A percentile compares a stretch with the other conserved stretches of the same genome.
Evolutionary conservation across 805 yeast species (phyloP).

Genomic region (Ogataea paraovalis): DNA sequence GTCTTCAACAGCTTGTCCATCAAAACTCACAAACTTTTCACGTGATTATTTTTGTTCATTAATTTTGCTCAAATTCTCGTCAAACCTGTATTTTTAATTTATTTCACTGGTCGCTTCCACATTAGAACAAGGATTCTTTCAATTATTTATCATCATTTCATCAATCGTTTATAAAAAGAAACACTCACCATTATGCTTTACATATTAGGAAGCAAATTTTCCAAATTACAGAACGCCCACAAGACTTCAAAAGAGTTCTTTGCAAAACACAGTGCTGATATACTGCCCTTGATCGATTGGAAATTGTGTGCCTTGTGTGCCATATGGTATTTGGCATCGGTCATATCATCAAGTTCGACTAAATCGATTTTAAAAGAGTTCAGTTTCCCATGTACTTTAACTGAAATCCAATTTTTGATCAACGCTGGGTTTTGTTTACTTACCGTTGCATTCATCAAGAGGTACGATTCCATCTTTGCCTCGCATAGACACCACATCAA

Average conservation of each 20-base stretch:
- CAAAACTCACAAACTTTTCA: no score
- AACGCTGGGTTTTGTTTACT: slow-evolving; percentile 59
- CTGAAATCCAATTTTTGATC: slow-evolving; percentile 79
- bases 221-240: slow-evolving; percentile 6
- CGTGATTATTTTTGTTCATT: no score
- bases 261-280: slow-evolving; percentile 3
- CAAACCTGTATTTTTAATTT: no score
- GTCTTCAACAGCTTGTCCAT: not conserved
- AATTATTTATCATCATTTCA: no score
- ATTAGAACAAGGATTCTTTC: no score
- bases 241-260: slow-evolving; percentile 9
- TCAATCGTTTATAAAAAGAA: no score
- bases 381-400: slow-evolving; percentile 80
- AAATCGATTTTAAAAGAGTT: slow-evolving; percentile 69
- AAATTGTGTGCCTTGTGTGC: slow-evolving; percentile 47
- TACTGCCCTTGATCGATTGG: slow-evolving; percentile 26
- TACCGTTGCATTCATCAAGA: slow-evolving; percentile 23
- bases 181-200: slow-evolving; percentile 17
- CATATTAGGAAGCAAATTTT: slow-evolving; percentile 8
- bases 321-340: slow-evolving; percentile 77
- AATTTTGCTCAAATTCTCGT: no score
- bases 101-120: no score
- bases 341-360: slow-evolving; percentile 76
- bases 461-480: slow-evolving; percentile 33
- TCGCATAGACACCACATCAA: slow-evolving; percentile 26